Evolutionary conservation across 371 early-diverging fungal genomes (phyloP), one percentile per base, ranked within the genome.

Genomic region (Circinella minor): DNA sequence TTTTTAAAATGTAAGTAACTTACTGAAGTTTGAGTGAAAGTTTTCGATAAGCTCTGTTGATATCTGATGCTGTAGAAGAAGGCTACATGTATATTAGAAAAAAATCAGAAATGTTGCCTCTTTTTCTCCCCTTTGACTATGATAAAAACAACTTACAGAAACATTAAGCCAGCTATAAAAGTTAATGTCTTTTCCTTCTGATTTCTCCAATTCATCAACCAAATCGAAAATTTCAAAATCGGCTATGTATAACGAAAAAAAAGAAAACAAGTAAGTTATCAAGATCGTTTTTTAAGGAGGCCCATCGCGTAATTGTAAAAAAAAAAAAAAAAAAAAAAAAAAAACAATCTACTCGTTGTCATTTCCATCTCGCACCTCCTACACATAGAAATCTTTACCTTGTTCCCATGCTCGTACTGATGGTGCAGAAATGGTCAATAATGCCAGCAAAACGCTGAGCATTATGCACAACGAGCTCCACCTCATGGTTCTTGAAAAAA

Each of bases 1-100:
- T 27, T 43, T 43, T 3, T 4, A 17, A 14, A 36, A 43, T 27
- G 11, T 11, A 43, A 43, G 43, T 11, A 43, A 75, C 89, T 80
- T 88, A 91, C 91, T 99, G 99, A 77, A 94, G 94, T 70, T 92
- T 92, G 46, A 94, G 86, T 6, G 98, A 97, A 46, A 95, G 84
- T 81, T 94, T 95, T 66, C 96, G 89, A 86, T 92, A 98, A 17
- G 98, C 92, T 66, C 83, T 87, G 74, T 88, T 90, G 75, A 98
- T 93, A 18, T 96, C 93, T 20, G 80, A 68, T 54, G 90, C 89
- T 14, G 87, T 78, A 36, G 96, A 94, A 47, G 81, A 78, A 57
- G 93, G 89, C 47, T 84, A 57, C 27, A 27, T 27, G 2, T 27
- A 10, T 34, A 8, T 57, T 55, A 4, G 3, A 8, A 57, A 43